phyloP scores from a whole-genome alignment of 306 rosid genomes.

The Trifolium dubium region DNA sequence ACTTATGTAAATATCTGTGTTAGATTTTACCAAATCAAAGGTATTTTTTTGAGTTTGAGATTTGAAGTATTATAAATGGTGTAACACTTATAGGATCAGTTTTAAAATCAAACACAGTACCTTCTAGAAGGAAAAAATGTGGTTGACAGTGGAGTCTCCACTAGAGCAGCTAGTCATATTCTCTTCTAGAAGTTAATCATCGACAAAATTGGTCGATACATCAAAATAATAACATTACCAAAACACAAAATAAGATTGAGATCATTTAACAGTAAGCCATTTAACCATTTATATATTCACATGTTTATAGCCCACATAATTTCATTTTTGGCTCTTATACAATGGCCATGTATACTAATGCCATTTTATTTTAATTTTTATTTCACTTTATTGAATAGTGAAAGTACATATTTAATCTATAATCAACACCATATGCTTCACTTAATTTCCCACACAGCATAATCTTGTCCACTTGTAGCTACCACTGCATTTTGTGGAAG shows the following conservation, averaged over 20 bases:
- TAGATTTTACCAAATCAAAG: constrained; percentile 23
- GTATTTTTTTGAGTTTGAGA: constrained; percentile 16
- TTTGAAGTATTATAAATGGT: constrained; percentile 8
- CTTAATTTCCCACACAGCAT: constrained; percentile 66
- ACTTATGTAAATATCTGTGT: constrained; percentile 47
- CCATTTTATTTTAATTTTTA: constrained; percentile 15
- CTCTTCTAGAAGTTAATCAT: no score
- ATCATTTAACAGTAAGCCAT: no score
- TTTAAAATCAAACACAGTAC: no score
- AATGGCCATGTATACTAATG: not conserved
- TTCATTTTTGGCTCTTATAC: constrained; percentile 15
- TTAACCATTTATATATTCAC: not conserved
- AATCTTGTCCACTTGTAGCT: constrained; percentile 58
- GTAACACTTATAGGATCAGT: no score
- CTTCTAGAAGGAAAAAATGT: no score
- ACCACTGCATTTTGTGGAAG: constrained; percentile 57
- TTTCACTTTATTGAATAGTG: not conserved
- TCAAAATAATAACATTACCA: no score
- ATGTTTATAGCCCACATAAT: not conserved
- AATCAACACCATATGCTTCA: not conserved
- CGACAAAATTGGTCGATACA: no score
- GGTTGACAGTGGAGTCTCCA: no score
- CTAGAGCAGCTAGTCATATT: no score
- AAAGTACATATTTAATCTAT: not conserved
- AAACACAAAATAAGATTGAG: no score